Evolutionary conservation across 129 eudicot genomes (phyloP).

Genomic region (Apium graveolens): DNA sequence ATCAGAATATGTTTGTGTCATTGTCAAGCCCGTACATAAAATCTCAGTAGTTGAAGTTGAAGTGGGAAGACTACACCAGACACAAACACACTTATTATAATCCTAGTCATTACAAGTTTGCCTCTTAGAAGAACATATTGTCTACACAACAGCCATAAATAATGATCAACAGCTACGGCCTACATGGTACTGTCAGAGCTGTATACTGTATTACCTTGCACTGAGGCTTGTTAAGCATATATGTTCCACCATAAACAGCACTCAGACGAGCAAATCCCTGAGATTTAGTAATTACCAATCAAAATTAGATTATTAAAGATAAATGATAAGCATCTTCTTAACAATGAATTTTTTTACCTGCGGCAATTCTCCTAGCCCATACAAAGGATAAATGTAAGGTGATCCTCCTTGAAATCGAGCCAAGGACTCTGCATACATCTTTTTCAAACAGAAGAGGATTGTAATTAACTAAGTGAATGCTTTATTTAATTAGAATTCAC

Average conservation of each 20-base stretch:
- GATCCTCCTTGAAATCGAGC: conserved; percentile 93
- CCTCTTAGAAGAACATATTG: background rate
- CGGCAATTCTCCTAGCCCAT: conserved; percentile 97
- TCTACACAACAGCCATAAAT: background rate
- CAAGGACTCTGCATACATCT: conserved; percentile 91
- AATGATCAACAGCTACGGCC: background rate
- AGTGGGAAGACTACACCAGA: background rate
- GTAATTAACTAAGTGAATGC: conserved; percentile 11
- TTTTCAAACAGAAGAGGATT: conserved; percentile 13
- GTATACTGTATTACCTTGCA: conserved; percentile 35
- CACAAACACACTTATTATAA: background rate
- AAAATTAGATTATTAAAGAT: background rate
- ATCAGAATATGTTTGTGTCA: background rate
- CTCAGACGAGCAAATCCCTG: conserved; percentile 74
- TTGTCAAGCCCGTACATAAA: background rate
- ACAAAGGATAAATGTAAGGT: conserved; percentile 92
- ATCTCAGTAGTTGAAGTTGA: background rate
- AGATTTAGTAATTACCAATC: background rate
- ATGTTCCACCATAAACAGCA: conserved; percentile 70
- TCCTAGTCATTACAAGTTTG: background rate
- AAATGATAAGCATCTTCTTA: background rate
- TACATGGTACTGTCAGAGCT: background rate
- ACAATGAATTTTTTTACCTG: conserved; percentile 44
- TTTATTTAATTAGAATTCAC: background rate
- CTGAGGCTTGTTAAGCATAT: conserved; percentile 72